phyloP scores from a whole-genome alignment of 2,329 filamentous ascomycete species.

The Chrysoporthe cubensis region DNA sequence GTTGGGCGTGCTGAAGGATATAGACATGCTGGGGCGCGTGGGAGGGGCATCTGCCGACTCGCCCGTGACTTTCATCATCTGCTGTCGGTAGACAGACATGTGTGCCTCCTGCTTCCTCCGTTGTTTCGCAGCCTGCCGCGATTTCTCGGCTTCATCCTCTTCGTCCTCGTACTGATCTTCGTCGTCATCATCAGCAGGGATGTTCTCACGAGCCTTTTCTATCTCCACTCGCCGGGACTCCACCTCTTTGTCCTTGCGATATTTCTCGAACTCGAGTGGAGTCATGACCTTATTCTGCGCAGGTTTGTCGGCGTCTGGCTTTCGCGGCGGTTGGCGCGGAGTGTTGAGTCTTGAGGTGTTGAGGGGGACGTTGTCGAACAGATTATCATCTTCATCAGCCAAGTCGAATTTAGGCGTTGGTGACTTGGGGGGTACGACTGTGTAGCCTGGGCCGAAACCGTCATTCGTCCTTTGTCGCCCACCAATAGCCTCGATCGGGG shows the following conservation, averaged over 20 bases:
- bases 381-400: conserved; percentile 54
- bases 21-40: conserved; percentile 56
- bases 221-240: conserved; percentile 42
- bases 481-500: conserved; percentile 32
- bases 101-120: conserved; percentile 88
- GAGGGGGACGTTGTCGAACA: conserved; percentile 51
- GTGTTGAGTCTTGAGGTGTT: conserved; percentile 43
- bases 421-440: conserved; percentile 38
- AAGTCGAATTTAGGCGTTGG: conserved; percentile 38
- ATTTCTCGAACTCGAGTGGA: conserved; percentile 82
- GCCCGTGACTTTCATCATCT: conserved; percentile 96
- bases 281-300: conserved; percentile 83
- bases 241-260: conserved; percentile 74
- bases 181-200: conserved; percentile 59
- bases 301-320: conserved; percentile 9
- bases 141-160: conserved; percentile 79
- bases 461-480: conserved; percentile 46
- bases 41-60: conserved; percentile 58
- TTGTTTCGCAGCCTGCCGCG: conserved; percentile 73
- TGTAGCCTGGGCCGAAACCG: conserved; percentile 35
- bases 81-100: conserved; percentile 85
- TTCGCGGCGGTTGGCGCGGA: conserved; percentile 41
- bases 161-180: conserved; percentile 72
- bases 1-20: conserved; percentile 60
- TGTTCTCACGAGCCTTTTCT: conserved; percentile 49